phyloP scores from a whole-genome alignment of 352 stramenopile genomes.

The Phytophthora vignae region DNA sequence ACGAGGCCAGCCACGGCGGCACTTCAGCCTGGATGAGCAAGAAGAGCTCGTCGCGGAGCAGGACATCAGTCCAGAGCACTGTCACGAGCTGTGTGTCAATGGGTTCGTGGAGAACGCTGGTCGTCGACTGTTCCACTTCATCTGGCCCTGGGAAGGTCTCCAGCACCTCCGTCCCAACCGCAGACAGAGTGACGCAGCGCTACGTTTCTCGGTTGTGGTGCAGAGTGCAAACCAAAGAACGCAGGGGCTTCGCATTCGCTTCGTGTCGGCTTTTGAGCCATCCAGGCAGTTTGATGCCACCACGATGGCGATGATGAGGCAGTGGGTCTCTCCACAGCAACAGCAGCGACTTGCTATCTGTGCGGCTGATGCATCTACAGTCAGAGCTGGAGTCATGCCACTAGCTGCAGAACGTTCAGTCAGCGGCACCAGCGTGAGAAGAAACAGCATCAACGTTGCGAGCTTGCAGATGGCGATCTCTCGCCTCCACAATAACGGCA shows the following conservation, averaged over 20 bases:
- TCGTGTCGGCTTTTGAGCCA: constrained; percentile 46
- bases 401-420: neutral
- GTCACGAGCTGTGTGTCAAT: constrained; percentile 81
- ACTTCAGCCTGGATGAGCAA: constrained; percentile 39
- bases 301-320: constrained; percentile 36
- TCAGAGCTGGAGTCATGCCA: neutral
- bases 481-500: constrained; percentile 12
- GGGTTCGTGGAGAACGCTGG: constrained; percentile 72
- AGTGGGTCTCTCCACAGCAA: constrained; percentile 20
- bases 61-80: constrained; percentile 70
- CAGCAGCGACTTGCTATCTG: constrained; percentile 35
- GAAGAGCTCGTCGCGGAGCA: constrained; percentile 53
- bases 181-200: constrained; percentile 21
- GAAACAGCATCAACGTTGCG: constrained; percentile 31
- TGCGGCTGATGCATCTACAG: constrained; percentile 14
- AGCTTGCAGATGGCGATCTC: constrained; percentile 25
- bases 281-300: constrained; percentile 34
- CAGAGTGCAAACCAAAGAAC: constrained; percentile 28
- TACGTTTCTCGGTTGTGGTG: constrained; percentile 45
- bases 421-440: constrained; percentile 9
- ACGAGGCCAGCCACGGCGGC: constrained; percentile 18
- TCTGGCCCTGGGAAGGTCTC: constrained; percentile 64
- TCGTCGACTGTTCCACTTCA: constrained; percentile 70
- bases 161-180: constrained; percentile 43
- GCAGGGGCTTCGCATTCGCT: constrained; percentile 56